These are phyloP conservation scores for Cystobasidium sp. DNA, from an alignment of 1,284 basidiomycete species.

Conservation along the genomic window DNA sequence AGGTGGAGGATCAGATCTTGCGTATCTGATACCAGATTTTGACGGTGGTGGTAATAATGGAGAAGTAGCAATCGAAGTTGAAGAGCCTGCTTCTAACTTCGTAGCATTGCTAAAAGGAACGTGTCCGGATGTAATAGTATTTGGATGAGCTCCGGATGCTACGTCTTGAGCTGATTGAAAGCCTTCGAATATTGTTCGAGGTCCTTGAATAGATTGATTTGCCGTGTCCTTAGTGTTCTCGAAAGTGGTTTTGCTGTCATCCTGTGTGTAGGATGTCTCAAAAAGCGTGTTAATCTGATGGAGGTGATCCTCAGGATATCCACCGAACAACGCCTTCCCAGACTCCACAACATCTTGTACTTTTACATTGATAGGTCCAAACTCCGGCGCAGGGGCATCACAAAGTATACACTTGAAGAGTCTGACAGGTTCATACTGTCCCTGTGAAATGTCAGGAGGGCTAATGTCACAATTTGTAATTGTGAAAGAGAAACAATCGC, in stretches of 20 bases:
- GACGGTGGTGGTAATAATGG: not conserved
- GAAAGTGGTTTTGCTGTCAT: not conserved
- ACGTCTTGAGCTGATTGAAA: conserved; percentile 17
- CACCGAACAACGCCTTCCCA: not conserved
- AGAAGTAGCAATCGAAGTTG: not conserved
- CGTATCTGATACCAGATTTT: not conserved
- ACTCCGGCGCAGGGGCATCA: not conserved
- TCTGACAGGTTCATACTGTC: not conserved
- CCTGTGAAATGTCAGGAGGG: not conserved
- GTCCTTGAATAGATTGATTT: not conserved
- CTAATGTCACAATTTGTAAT: not conserved
- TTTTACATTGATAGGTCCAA: conserved; percentile 18
- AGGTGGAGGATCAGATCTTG: conserved; percentile 1
- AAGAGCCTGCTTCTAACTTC: not conserved
- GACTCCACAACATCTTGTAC: not conserved
- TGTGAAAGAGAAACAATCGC: conserved; percentile 23
- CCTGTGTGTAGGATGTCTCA: not conserved
- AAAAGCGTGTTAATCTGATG: not conserved
- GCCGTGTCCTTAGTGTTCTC: not conserved
- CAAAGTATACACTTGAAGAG: conserved; percentile 14
- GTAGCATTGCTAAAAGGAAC: not conserved
- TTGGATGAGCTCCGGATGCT: not conserved
- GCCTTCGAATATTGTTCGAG: not conserved
- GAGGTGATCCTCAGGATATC: not conserved
- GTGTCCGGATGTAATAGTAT: not conserved